Conservation (phyloP, 208 protist species). For the Acanthamoeba royreba region DNA sequence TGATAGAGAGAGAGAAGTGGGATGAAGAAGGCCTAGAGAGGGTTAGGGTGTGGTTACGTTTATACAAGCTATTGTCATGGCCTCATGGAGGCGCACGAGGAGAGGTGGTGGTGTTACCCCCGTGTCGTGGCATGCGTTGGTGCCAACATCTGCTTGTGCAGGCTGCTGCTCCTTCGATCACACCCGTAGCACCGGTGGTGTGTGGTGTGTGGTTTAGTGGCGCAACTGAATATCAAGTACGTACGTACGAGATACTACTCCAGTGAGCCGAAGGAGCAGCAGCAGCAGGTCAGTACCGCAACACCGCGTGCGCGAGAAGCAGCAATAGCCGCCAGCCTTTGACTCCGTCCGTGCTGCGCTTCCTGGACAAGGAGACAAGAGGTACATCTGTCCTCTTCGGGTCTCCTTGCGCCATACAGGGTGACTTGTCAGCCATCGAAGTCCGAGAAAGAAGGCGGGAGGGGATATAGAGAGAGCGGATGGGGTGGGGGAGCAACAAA, state of each 20-base stretch:
- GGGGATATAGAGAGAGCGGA: no score
- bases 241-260: background rate
- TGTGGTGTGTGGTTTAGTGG: background rate
- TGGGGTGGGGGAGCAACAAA: no score
- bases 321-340: no score
- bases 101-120: background rate
- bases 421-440: background rate
- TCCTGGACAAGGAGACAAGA: background rate
- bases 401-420: no score
- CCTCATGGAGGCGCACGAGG: background rate
- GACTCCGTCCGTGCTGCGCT: no score
- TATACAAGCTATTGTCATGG: background rate
- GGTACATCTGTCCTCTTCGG: no score
- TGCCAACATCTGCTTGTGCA: no score
- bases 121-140: no score
- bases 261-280: background rate
- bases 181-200: no score
- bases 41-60: background rate
- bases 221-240: background rate
- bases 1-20: background rate
- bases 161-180: no score
- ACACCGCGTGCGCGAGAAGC: background rate
- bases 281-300: background rate
- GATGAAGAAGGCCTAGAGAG: background rate
- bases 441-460: background rate